Percentiles rank a stretch among this genome's conserved stretches.
These are phyloP conservation scores for Ophiostoma angusticollis DNA, from an alignment of 2,329 filamentous ascomycete species.

Conservation along the genomic window DNA sequence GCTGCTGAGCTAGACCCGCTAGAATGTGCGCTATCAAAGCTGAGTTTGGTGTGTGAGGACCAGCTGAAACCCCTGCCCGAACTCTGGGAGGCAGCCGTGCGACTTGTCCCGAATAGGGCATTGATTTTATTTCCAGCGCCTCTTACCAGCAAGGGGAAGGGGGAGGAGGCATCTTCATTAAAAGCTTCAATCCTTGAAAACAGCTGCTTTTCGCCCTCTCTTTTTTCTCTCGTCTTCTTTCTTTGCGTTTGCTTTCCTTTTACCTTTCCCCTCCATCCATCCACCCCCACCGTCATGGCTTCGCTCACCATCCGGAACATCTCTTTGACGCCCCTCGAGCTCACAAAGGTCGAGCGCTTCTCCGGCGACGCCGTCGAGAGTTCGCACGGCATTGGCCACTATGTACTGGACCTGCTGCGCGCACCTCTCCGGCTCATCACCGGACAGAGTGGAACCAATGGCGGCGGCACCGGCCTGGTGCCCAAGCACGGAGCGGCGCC, in stretches of 20 bases:
- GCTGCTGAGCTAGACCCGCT: too few relatives aligned
- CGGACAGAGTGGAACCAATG: conserved; percentile 16
- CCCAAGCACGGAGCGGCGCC: conserved; percentile 6
- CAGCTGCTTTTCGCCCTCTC: too few relatives aligned
- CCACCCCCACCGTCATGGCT: conserved; percentile 26
- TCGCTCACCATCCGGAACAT: conserved; percentile 70
- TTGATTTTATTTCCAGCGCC: too few relatives aligned
- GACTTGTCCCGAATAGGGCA: too few relatives aligned
- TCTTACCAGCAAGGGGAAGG: too few relatives aligned
- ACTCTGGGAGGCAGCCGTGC: too few relatives aligned
- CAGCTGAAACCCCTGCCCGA: too few relatives aligned
- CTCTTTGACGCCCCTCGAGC: conserved; percentile 57
- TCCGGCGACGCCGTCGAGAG: conserved; percentile 33
- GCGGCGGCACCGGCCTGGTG: conserved; percentile 15
- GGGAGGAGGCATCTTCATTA: too few relatives aligned
- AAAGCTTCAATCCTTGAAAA: too few relatives aligned
- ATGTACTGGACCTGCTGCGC: conserved; percentile 20
- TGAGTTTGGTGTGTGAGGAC: too few relatives aligned
- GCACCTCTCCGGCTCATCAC: neutral
- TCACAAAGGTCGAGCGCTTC: conserved; percentile 64
- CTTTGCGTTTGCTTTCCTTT: neutral
- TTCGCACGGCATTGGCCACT: conserved; percentile 29
- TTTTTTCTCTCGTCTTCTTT: too few relatives aligned
- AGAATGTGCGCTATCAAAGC: too few relatives aligned
- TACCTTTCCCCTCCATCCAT: neutral